Evolutionary conservation across 768 basidiomycete species (phyloP).

Genomic region (Lactarius deliciosus): DNA sequence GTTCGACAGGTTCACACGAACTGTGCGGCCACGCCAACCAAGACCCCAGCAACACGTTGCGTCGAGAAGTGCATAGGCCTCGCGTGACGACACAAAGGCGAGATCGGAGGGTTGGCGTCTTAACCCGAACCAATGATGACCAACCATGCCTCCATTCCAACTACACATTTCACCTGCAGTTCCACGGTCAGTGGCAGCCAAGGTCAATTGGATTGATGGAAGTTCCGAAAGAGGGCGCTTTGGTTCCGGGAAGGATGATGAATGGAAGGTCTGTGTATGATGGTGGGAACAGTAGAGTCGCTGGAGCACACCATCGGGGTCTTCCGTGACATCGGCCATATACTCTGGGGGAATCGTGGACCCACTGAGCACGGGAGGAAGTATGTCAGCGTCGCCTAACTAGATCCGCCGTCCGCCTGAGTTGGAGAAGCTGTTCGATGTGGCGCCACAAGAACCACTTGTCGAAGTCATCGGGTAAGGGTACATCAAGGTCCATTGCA

Average conservation of each 20-base stretch:
- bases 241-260: conserved; percentile 16
- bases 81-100: conserved; percentile 18
- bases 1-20: conserved; percentile 22
- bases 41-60: conserved; percentile 28
- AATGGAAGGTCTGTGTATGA: conserved; percentile 3
- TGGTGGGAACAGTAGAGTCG: conserved; percentile 10
- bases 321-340: not conserved
- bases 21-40: conserved; percentile 23
- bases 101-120: conserved; percentile 16
- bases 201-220: conserved; percentile 17
- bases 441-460: conserved; percentile 26
- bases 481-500: conserved; percentile 27
- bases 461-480: conserved; percentile 24
- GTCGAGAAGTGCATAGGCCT: conserved; percentile 27
- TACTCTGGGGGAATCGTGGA: conserved; percentile 9
- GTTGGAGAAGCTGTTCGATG: conserved; percentile 24
- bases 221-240: conserved; percentile 22
- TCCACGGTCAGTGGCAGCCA: conserved; percentile 9
- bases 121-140: conserved; percentile 17
- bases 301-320: conserved; percentile 20
- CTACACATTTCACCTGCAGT: conserved; percentile 17
- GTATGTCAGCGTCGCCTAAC: not conserved
- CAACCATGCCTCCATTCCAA: conserved; percentile 10
- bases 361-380: conserved; percentile 8
- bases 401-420: conserved; percentile 19